Evolutionary conservation across 1,284 basidiomycete genomes (phyloP), one percentile per base, ranked within the genome.

Genomic region (Takashimella koratensis): DNA sequence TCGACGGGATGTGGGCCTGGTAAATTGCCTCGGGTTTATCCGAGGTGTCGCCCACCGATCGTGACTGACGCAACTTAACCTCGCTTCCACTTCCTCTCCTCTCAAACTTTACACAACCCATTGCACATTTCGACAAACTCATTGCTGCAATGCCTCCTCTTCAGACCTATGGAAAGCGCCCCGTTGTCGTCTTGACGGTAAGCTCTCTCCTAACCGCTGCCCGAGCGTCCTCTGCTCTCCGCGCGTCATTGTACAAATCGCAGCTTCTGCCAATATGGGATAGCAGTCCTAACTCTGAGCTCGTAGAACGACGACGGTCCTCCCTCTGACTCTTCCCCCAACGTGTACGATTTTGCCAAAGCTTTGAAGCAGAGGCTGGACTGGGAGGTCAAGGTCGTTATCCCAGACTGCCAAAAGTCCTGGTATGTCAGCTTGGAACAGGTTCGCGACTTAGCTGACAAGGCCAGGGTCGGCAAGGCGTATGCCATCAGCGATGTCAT

Each of bases 301-400:
- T 13, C 39, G 39, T n/a, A 76, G 75, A 76, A 76, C 56, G 92
- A 96, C 71, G 92, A 95, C 69, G 92, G 92, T 2, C 90, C 91
- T 16, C 88, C 90, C 3, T 78, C 83, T 43, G 66, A 66, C 21
- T 65, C 78, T 8, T 93, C 90, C 0, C 93, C 93, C 0, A 92
- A 90, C 74, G 82, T 94, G 56, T 87, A 85, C 60, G 85, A 84
- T 3, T 82, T 95, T 52, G 90, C 86, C 64, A 81, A 80, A 39
- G 79, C 84, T 56, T 78, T 96, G 22, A 83, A 81, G 11, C 70
- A 79, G 45, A 76, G 80, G 51, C 80, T 92, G 21, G 86, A 86
- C 4, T 92, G 88, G 87, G 82, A 90, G 62, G 88, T 96, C 41
- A 86, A 85, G 63, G 91, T 96, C 3, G 90, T 95, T 53, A 78